Base-by-base conservation (phyloP, 2,329 filamentous ascomycete genomes). In the Fonsecaea pedrosoi region DNA sequence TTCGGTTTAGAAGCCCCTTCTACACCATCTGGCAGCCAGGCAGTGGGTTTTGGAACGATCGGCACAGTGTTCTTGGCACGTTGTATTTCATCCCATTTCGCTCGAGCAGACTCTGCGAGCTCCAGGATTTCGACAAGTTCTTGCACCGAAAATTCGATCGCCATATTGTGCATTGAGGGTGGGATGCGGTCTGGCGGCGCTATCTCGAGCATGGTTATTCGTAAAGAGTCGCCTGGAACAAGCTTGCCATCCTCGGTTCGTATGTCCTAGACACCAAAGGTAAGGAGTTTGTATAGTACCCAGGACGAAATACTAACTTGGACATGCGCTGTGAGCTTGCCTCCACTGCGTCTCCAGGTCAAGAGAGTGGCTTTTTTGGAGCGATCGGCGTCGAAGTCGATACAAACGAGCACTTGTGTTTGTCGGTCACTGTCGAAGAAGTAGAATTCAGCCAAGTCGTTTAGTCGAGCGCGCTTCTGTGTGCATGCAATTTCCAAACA, bases 371-470 rank as follows among this genome's bases (percentile, higher is more conserved):
- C 53, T 55, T 18, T 55, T 10, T 55, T 55, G 5, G 53, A 34
- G 9, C 10, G n/a, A 4, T 55, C 13, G 25, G 5, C 13, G 34
- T 55, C 53, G 53, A 32, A 37, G 53, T 55, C 53, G 53, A 55
- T 13, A 32, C 25, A 8, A 32, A 55, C 34, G 53, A 55, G n/a
- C 2, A 55, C 6, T 10, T 34, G 53, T n/a, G 53, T 32, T 9
- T 55, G 10, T 34, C 21, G 21, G 10, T 7, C 25, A 55, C 53
- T 55, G n/a, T 55, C 3, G 53, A 9, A n/a, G n/a, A 55, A 9
- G 53, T 55, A 55, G 53, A 34, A 55, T 9, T 55, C 15, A 13
- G 53, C 53, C 53, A 55, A 55, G 6, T 55, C 25, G 10, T 25
- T 4, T 4, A 34, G 53, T 34, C 34, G n/a, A n/a, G n/a, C 25